Conservation (phyloP, 228 moss, liverwort and hornwort species). For the Sphagnum fallax region DNA sequence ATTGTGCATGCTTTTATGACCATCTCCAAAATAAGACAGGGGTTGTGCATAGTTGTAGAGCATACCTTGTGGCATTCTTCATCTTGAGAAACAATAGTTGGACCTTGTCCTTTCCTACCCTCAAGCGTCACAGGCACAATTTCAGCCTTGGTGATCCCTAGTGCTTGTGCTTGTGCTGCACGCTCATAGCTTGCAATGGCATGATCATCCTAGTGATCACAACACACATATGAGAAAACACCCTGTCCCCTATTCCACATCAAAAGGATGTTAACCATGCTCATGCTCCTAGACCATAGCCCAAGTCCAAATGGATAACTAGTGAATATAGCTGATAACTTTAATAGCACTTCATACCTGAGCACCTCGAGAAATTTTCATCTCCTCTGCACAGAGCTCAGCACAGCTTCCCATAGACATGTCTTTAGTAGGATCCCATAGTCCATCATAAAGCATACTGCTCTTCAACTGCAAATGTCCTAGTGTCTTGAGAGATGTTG, state of each 20-base stretch:
- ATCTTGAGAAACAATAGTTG: constrained; percentile 48
- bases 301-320: no score
- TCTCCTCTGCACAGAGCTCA: constrained; percentile 58
- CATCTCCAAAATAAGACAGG: no score
- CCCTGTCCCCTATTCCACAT: background rate
- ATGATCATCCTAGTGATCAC: constrained; percentile 65
- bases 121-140: constrained; percentile 50
- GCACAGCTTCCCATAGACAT: constrained; percentile 76
- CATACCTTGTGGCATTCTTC: constrained; percentile 82
- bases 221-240: background rate
- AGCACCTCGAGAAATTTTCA: constrained; percentile 67
- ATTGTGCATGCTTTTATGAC: no score
- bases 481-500: constrained; percentile 30
- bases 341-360: constrained; percentile 36
- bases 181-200: constrained; percentile 76
- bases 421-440: constrained; percentile 74
- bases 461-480: constrained; percentile 64
- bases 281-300: background rate
- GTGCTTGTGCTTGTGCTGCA: constrained; percentile 62
- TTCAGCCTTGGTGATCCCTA: constrained; percentile 49
- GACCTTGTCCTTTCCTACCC: constrained; percentile 44
- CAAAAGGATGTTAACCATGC: background rate
- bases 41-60: no score
- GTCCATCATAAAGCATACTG: constrained; percentile 69
- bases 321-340: no score